phyloP scores from a whole-genome alignment of 345 rosid genomes.

The Mangifera indica region DNA sequence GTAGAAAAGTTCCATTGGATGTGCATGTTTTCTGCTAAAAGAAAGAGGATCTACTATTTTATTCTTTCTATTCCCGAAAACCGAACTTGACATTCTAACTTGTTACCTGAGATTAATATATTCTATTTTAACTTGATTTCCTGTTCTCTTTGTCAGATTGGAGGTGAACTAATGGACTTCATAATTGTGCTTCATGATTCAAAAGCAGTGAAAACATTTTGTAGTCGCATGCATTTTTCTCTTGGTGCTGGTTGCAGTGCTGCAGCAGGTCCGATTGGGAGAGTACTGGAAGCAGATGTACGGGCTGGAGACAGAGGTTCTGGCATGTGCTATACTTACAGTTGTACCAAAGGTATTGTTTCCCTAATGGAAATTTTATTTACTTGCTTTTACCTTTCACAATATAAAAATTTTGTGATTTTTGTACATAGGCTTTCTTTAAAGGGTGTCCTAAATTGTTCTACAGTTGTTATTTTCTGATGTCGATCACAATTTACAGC shows the following conservation, averaged over 20 bases:
- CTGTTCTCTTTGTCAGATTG: slow-evolving; percentile 46
- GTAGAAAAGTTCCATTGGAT: no score
- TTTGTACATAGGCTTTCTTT: background rate
- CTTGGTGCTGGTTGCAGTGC: slow-evolving; percentile 98
- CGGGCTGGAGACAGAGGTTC: slow-evolving; percentile 93
- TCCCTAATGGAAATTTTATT: background rate
- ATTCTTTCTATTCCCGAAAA: slow-evolving; percentile 2
- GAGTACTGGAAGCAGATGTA: slow-evolving; percentile 94
- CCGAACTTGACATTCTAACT: background rate
- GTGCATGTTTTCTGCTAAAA: no score
- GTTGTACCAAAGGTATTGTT: slow-evolving; percentile 83
- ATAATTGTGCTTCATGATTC: slow-evolving; percentile 81
- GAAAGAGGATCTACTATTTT: no score
- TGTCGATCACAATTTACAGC: background rate
- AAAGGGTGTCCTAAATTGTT: background rate
- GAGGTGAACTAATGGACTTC: slow-evolving; percentile 97
- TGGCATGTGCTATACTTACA: slow-evolving; percentile 92
- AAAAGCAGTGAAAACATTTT: slow-evolving; percentile 92
- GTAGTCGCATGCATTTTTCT: slow-evolving; percentile 95
- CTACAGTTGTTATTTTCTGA: background rate
- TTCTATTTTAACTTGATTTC: background rate
- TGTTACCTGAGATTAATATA: background rate
- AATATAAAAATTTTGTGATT: background rate
- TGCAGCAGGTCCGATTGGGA: slow-evolving; percentile 98
- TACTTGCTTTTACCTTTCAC: background rate